Conservation (phyloP, 2,329 filamentous ascomycete genomes). For the Nemania bipapillata region DNA sequence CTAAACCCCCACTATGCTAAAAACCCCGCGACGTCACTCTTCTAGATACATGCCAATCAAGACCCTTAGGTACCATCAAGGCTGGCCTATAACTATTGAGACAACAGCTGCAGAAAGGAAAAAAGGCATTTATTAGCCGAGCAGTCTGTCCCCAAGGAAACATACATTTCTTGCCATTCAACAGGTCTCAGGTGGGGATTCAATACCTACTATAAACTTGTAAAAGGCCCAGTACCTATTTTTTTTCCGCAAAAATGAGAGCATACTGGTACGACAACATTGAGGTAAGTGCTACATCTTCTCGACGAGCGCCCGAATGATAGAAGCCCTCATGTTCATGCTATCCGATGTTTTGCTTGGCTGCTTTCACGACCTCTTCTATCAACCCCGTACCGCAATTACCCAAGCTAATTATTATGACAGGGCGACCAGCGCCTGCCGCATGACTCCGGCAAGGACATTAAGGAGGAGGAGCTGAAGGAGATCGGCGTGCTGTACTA, state of each 20-base stretch:
- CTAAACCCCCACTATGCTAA: conserved; percentile 42
- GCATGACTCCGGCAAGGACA: conserved; percentile 82
- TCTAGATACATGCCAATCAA: conserved; percentile 13
- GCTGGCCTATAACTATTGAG: background rate
- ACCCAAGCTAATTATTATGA: conserved; percentile 23
- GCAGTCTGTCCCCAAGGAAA: background rate
- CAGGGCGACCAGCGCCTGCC: conserved; percentile 93
- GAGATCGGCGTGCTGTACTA: conserved; percentile 84
- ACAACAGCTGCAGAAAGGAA: background rate
- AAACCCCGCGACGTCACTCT: conserved; percentile 45
- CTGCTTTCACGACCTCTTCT: background rate
- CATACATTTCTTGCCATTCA: background rate
- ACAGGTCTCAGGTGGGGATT: background rate
- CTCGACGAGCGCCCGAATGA: conserved; percentile 3
- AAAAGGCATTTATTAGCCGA: background rate
- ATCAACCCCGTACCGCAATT: background rate
- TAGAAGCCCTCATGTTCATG: conserved; percentile 14
- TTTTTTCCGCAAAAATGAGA: conserved; percentile 58
- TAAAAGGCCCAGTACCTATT: background rate
- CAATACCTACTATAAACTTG: background rate
- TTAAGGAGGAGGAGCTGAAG: conserved; percentile 73
- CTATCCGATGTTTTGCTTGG: background rate
- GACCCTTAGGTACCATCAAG: background rate
- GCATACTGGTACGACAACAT: conserved; percentile 68
- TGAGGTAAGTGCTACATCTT: conserved; percentile 26